A percentile compares a stretch with the other conserved stretches of the same genome.
Conservation (phyloP, 208 protist species). For the Lotmaria passim region DNA sequence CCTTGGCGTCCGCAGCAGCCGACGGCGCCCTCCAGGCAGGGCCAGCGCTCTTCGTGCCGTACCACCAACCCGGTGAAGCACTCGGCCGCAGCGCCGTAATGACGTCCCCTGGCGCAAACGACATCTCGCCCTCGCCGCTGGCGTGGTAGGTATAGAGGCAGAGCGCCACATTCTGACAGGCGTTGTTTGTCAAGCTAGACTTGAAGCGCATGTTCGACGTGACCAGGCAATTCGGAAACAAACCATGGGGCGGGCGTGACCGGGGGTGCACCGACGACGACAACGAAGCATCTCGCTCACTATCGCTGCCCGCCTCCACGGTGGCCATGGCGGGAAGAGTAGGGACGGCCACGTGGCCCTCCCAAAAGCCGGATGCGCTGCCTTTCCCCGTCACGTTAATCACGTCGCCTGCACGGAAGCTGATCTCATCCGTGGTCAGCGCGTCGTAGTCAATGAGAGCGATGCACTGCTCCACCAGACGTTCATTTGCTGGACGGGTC, state of each 20-base stretch:
- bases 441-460: slow-evolving; percentile 84
- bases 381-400: slow-evolving; percentile 84
- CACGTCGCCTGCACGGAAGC: slow-evolving; percentile 84
- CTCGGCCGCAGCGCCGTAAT: slow-evolving; percentile 60
- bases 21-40: slow-evolving; percentile 24
- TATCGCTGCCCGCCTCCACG: slow-evolving; percentile 5
- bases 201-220: slow-evolving; percentile 49
- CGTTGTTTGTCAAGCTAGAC: slow-evolving; percentile 13
- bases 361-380: slow-evolving; percentile 83
- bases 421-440: slow-evolving; percentile 68
- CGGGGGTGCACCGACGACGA: neutral
- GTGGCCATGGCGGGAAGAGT: slow-evolving; percentile 16
- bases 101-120: slow-evolving; percentile 54
- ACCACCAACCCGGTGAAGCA: slow-evolving; percentile 75
- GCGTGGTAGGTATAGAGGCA: slow-evolving; percentile 66
- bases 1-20: neutral
- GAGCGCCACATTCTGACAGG: slow-evolving; percentile 57
- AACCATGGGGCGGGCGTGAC: slow-evolving; percentile 18
- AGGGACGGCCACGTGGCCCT: slow-evolving; percentile 64
- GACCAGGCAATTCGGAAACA: slow-evolving; percentile 75
- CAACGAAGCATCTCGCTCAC: slow-evolving; percentile 7
- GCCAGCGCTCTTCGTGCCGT: slow-evolving; percentile 45
- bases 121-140: slow-evolving; percentile 64
- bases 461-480: slow-evolving; percentile 66
- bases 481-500: neutral